These are phyloP conservation scores for Boletus rubescentipes DNA, from an alignment of 768 basidiomycete species.

Conservation along the genomic window DNA sequence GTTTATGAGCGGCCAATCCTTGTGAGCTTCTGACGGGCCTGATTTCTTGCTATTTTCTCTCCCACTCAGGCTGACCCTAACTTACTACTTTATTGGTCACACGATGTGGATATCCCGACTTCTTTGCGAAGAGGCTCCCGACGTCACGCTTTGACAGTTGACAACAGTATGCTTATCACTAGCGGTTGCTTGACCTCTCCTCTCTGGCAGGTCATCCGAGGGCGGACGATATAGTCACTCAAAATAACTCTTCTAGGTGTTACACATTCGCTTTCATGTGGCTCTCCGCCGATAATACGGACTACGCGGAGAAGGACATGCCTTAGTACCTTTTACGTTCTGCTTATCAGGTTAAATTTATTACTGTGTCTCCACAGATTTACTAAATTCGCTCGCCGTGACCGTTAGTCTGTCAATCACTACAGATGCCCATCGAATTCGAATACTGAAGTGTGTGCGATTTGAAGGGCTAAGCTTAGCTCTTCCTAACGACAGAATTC, in stretches of 20 bases:
- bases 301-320: not conserved
- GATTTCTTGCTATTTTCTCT: not conserved
- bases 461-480: not conserved
- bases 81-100: not conserved
- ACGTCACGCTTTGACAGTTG: slow-evolving; percentile 5
- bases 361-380: not conserved
- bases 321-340: slow-evolving; percentile 1
- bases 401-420: not conserved
- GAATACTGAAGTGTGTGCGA: not conserved
- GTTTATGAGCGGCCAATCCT: not conserved
- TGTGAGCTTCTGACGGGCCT: not conserved
- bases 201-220: not conserved
- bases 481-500: not conserved
- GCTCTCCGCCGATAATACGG: not conserved
- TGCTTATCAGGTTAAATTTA: not conserved
- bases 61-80: too few relatives aligned
- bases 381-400: not conserved
- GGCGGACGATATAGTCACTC: not conserved
- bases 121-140: slow-evolving; percentile 12
- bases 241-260: not conserved
- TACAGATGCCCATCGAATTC: not conserved
- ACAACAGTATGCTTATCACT: not conserved
- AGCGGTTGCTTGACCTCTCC: too few relatives aligned
- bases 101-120: not conserved
- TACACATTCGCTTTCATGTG: not conserved